Evolutionary conservation across 2,329 filamentous ascomycete species (phyloP), one percentile per base, ranked within the genome.

Genomic region (Aschersonia sp.): DNA sequence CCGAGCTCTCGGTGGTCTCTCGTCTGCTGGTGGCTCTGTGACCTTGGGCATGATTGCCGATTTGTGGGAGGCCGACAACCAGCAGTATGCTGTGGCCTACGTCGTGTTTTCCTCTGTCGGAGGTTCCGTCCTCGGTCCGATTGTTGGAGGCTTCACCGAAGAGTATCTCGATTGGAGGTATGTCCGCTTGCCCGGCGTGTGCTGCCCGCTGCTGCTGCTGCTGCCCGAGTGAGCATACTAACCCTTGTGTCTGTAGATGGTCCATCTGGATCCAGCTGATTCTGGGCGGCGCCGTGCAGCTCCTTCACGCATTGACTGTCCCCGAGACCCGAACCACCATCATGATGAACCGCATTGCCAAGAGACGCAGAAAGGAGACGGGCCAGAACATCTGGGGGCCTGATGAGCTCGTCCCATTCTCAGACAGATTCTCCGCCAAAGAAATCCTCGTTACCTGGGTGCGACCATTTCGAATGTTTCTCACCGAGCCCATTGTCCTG

Each of bases 201-300:
- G 22, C 22, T 22, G 4, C 22, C 22, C 4, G 22, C 22, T 22
- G 22, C 22, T 22, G 22, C 22, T 22, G 22, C 22, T 22, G 22
- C 22, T 22, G 22, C 22, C 22, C 22, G 22, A 22, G 22, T 22
- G 22, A 22, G 22, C 22, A 22, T 22, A 22, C 22, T 22, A 22
- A 22, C 22, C 22, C 22, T 22, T 22, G 22, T 4, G 11, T 42
- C 11, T 8, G 9, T 42, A 65, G 61, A 41, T 68, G 83, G 83
- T 78, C 73, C 47, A 88, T 90, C 60, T 92, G 87, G 86, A 84
- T 90, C 50, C 84, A 89, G 62, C 74, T 90, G 52, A 87, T 89
- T 54, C 79, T 90, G 47, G 85, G 86, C 14, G 81, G 66, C 7
- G 71, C 77, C 35, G 77, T 87, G 4, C 84, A 89, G 58, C 14